Conservation (phyloP, 495 filamentous ascomycete genomes). For the Aspergillus incahuasiensis region DNA sequence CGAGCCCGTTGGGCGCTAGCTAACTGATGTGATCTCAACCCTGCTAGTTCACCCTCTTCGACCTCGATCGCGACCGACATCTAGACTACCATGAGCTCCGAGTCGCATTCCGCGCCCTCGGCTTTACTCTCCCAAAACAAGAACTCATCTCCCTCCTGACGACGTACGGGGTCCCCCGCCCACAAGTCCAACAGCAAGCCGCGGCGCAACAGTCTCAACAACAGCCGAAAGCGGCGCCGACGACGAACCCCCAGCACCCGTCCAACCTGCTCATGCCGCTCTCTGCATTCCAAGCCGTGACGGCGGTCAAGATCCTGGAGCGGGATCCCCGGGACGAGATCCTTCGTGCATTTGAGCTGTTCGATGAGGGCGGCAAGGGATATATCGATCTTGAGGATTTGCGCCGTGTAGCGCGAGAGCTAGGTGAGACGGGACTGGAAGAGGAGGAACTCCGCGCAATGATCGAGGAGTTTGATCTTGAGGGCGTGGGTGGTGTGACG, state of each 20-base stretch:
- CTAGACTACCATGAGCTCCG: constrained; percentile 98
- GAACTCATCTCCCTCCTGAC: constrained; percentile 74
- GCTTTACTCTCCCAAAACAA: constrained; percentile 82
- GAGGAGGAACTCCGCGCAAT: constrained; percentile 91
- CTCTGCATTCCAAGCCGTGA: constrained; percentile 70
- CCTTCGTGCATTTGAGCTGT: constrained; percentile 82
- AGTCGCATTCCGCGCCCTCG: constrained; percentile 93
- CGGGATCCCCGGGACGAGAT: constrained; percentile 91
- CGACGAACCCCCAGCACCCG: constrained; percentile 41
- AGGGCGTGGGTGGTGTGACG: constrained; percentile 84
- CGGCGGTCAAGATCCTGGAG: constrained; percentile 70
- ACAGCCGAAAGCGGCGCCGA: constrained; percentile 22
- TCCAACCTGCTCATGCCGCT: constrained; percentile 65
- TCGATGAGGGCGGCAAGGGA: constrained; percentile 76
- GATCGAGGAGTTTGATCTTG: constrained; percentile 98
- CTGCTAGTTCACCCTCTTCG: constrained; percentile 84
- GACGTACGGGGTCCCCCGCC: constrained; percentile 61
- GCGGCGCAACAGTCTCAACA: constrained; percentile 24
- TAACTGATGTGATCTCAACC: not conserved
- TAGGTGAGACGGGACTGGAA: constrained; percentile 82
- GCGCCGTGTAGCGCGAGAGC: constrained; percentile 77
- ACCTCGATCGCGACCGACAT: constrained; percentile 89
- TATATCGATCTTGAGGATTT: constrained; percentile 84
- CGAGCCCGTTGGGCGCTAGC: no score
- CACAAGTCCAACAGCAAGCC: constrained; percentile 43